Base-by-base conservation (phyloP, 768 basidiomycete genomes). In the Podaxis sp. region DNA sequence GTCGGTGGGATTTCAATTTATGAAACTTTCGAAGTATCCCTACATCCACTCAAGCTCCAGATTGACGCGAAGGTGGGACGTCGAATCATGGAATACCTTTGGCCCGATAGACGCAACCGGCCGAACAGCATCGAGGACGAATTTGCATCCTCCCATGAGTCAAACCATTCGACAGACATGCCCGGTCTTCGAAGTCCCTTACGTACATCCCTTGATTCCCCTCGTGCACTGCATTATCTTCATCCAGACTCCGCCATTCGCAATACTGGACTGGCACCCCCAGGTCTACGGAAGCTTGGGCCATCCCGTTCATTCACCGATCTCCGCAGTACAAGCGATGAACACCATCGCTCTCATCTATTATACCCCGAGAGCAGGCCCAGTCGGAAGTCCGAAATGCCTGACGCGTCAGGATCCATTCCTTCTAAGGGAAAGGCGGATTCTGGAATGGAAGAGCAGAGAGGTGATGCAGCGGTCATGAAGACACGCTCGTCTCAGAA, bases 1-100 rank as follows among this genome's bases (percentile, higher is more conserved):
- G 94, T 98, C 23, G 95, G 94, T 18, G 95, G 95, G 11, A 97
- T 98, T 64, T 84, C 88, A 1, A 91, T 97, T 63, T 89, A 93
- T 70, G 88, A 93, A 70, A 78, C 81, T 28, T 91, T 97, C 65
- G 85, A 90, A 63, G 74, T 96, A 37, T 82, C 85, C 27, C 77
- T 97, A 44, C 93, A 95, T 71, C 95, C 95, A 0, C 80, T 98
- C 65, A 85, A 89, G 32, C 79, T 97, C 5, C 91, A 93, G 64
- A 80, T 98, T 52, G 95, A 98, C 72, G 86, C 91, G 27, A 82
- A 81, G 63, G 81, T 95, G 28, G 94, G 93, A 7, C 81, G 82
- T 18, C 80, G 85, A 58, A 89, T 98, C 59, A 86, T 93, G 84
- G 89, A 91, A 68, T 98, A 98, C 70, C 76, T 97, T 32, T 95